Evolutionary conservation across 352 stramenopile species (phyloP).

Genomic region (Globisporangium cystogenes): DNA sequence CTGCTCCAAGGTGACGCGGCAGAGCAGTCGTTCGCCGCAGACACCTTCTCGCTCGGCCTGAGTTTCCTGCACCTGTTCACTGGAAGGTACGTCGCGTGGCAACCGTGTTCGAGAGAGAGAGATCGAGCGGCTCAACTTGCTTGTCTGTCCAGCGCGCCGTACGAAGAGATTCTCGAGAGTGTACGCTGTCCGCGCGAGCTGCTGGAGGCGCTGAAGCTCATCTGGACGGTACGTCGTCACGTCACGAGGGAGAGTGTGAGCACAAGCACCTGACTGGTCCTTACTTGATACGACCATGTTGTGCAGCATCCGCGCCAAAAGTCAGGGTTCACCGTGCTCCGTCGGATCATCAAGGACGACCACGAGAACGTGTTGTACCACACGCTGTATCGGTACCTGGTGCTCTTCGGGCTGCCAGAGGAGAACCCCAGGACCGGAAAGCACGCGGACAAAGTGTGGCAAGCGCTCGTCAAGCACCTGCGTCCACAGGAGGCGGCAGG

Average conservation of each 20-base stretch:
- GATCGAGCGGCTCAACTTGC: too few relatives aligned
- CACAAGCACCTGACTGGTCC: not conserved
- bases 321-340: slow-evolving; percentile 65
- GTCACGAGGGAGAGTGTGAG: not conserved
- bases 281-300: not conserved
- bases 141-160: slow-evolving; percentile 70
- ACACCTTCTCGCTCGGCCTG: slow-evolving; percentile 95
- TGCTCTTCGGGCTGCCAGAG: slow-evolving; percentile 92
- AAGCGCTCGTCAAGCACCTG: slow-evolving; percentile 56
- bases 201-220: slow-evolving; percentile 67
- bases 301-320: slow-evolving; percentile 38
- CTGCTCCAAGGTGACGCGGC: slow-evolving; percentile 91
- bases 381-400: slow-evolving; percentile 95
- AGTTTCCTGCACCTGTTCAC: slow-evolving; percentile 97
- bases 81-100: slow-evolving; percentile 54
- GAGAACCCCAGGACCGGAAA: slow-evolving; percentile 34
- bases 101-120: not conserved
- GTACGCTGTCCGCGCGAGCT: slow-evolving; percentile 89
- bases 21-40: slow-evolving; percentile 88
- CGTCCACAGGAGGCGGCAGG: slow-evolving; percentile 25
- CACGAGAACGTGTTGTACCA: slow-evolving; percentile 89
- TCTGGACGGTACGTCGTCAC: slow-evolving; percentile 82
- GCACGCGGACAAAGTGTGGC: slow-evolving; percentile 41
- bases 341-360: slow-evolving; percentile 45
- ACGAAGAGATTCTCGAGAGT: slow-evolving; percentile 96